Conservation (phyloP, 352 stramenopile genomes). For the Globisporangium camurandrum region DNA sequence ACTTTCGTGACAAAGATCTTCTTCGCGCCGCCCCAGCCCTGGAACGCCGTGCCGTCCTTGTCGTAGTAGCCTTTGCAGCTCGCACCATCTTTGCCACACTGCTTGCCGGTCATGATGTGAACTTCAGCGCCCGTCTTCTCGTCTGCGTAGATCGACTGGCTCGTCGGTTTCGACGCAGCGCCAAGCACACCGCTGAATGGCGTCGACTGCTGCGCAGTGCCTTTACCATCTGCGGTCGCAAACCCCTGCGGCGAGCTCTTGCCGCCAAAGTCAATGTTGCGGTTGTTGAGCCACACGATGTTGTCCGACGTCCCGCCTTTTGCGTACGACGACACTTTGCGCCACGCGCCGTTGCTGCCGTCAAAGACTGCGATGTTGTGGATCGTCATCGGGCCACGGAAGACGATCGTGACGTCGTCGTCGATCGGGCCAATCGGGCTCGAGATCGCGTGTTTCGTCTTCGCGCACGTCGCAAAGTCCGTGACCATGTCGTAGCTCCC, state of each 20-base stretch:
- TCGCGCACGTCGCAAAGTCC: conserved; percentile 46
- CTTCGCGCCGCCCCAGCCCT: conserved; percentile 62
- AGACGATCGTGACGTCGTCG: conserved; percentile 53
- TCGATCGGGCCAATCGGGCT: conserved; percentile 52
- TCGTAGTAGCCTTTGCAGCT: conserved; percentile 64
- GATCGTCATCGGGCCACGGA: conserved; percentile 65
- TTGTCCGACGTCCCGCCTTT: conserved; percentile 43
- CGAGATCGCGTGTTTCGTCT: conserved; percentile 25
- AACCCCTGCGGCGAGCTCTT: conserved; percentile 51
- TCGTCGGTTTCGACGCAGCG: conserved; percentile 33
- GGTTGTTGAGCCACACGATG: conserved; percentile 82
- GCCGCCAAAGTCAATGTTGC: conserved; percentile 66
- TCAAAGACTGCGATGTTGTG: conserved; percentile 69
- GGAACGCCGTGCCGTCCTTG: conserved; percentile 52
- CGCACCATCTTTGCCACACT: conserved; percentile 34
- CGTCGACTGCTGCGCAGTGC: conserved; percentile 25
- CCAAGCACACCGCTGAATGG: conserved; percentile 44
- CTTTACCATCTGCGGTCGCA: conserved; percentile 39
- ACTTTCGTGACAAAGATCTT: conserved; percentile 78
- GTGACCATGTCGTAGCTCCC: conserved; percentile 69
- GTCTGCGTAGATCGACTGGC: conserved; percentile 36
- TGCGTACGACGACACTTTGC: conserved; percentile 59
- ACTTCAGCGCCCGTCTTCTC: conserved; percentile 65
- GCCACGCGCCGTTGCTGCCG: conserved; percentile 37
- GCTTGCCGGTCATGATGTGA: conserved; percentile 61